Evolutionary conservation across 306 rosid species (phyloP).

Genomic region (Vigna unguiculata): DNA sequence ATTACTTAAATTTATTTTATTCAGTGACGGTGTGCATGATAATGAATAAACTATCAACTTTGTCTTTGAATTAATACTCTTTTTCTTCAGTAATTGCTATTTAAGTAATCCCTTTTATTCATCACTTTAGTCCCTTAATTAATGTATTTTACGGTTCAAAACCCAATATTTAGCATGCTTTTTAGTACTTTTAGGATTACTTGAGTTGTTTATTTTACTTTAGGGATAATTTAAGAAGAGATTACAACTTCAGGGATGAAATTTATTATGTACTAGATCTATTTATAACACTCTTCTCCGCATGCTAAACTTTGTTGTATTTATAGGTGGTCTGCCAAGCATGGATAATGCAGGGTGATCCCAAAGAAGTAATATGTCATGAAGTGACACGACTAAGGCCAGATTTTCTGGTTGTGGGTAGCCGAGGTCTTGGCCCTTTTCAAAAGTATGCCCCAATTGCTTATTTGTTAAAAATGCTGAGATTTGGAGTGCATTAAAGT

Average conservation of each 20-base stretch:
- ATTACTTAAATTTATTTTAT: neutral
- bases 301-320: constrained; percentile 24
- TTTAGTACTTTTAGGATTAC: neutral
- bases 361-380: constrained; percentile 80
- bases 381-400: constrained; percentile 78
- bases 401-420: constrained; percentile 87
- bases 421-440: constrained; percentile 97
- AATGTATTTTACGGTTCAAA: neutral
- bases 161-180: neutral
- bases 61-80: neutral
- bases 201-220: neutral
- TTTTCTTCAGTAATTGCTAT: neutral
- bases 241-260: neutral
- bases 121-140: neutral
- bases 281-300: neutral
- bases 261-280: neutral
- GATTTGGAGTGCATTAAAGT: neutral
- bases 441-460: constrained; percentile 66
- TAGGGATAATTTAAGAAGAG: neutral
- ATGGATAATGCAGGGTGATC: constrained; percentile 84
- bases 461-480: neutral
- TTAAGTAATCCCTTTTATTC: neutral
- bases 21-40: neutral
- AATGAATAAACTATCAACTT: neutral
- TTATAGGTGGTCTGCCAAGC: constrained; percentile 82